Percentiles rank a stretch among this genome's conserved stretches.
These are phyloP conservation scores for Capronia coronata DNA, from an alignment of 2,329 filamentous ascomycete species.

Conservation along the genomic window DNA sequence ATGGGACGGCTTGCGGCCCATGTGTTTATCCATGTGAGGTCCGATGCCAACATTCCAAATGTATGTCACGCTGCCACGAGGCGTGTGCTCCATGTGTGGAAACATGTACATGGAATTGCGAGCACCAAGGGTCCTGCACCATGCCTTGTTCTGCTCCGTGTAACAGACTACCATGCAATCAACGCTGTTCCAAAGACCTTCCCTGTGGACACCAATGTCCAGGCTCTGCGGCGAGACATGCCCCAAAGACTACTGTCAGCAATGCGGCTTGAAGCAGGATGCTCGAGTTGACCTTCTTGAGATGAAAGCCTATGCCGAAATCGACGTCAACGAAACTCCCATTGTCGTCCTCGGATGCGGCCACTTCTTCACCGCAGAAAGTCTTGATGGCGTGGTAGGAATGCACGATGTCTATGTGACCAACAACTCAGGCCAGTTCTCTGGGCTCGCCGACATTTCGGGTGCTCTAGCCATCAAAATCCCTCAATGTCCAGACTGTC, in stretches of 20 bases:
- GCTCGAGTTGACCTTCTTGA: slow-evolving; percentile 53
- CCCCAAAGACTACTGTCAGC: slow-evolving; percentile 52
- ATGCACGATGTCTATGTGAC: slow-evolving; percentile 35
- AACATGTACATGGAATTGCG: slow-evolving; percentile 50
- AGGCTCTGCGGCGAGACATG: slow-evolving; percentile 61
- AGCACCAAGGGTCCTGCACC: slow-evolving; percentile 44
- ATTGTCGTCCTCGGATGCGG: slow-evolving; percentile 58
- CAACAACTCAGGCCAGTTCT: slow-evolving; percentile 28
- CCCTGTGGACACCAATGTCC: slow-evolving; percentile 60
- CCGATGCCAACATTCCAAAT: slow-evolving; percentile 12
- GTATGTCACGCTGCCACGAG: slow-evolving; percentile 24
- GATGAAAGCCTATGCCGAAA: slow-evolving; percentile 49
- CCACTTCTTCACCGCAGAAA: slow-evolving; percentile 55
- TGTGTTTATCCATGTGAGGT: slow-evolving; percentile 25
- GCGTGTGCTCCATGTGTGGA: slow-evolving; percentile 51
- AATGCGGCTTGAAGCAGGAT: slow-evolving; percentile 38
- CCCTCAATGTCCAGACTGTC: slow-evolving; percentile 54
- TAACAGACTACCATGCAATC: slow-evolving; percentile 58
- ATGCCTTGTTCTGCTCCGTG: slow-evolving; percentile 63
- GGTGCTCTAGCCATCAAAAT: slow-evolving; percentile 48
- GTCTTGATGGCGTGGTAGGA: slow-evolving; percentile 56
- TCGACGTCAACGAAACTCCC: slow-evolving; percentile 54
- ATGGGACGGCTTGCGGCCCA: slow-evolving; percentile 29
- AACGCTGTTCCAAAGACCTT: slow-evolving; percentile 50
- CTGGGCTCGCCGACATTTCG: slow-evolving; percentile 30